phyloP scores from a whole-genome alignment of 164 flowering plant species.

The Kingdonia uniflora region DNA sequence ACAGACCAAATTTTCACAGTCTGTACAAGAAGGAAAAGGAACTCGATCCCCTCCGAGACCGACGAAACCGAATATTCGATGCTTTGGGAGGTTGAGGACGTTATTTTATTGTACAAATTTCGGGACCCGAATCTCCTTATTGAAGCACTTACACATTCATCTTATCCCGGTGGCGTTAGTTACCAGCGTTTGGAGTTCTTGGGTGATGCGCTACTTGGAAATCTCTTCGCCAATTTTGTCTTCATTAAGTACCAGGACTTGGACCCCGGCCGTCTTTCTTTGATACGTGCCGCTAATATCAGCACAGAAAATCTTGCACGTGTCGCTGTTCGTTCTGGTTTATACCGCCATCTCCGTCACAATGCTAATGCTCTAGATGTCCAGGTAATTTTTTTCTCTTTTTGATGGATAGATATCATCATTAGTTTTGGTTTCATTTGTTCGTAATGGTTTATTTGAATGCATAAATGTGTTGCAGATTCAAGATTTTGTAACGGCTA shows the following conservation, averaged over 20 bases:
- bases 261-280: slow-evolving; percentile 20
- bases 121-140: too few species aligned
- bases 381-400: slow-evolving; percentile 26
- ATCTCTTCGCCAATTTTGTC: slow-evolving; percentile 16
- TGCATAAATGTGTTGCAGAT: background rate
- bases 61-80: too few species aligned
- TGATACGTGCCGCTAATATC: slow-evolving; percentile 23
- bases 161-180: too few species aligned
- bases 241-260: slow-evolving; percentile 16
- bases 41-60: too few species aligned
- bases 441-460: background rate
- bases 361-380: slow-evolving; percentile 36
- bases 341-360: slow-evolving; percentile 43
- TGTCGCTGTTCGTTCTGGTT: slow-evolving; percentile 21
- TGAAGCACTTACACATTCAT: too few species aligned
- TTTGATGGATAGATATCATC: background rate
- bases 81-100: too few species aligned
- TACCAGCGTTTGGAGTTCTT: slow-evolving; percentile 25
- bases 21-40: too few species aligned
- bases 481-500: slow-evolving; percentile 14
- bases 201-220: slow-evolving; percentile 22
- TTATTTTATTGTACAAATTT: too few species aligned
- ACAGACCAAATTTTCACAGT: too few species aligned
- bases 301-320: slow-evolving; percentile 30
- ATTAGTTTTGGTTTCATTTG: background rate